These are phyloP conservation scores for Globisporangium sylvaticum DNA, from an alignment of 352 stramenopile genomes.

Conservation along the genomic window DNA sequence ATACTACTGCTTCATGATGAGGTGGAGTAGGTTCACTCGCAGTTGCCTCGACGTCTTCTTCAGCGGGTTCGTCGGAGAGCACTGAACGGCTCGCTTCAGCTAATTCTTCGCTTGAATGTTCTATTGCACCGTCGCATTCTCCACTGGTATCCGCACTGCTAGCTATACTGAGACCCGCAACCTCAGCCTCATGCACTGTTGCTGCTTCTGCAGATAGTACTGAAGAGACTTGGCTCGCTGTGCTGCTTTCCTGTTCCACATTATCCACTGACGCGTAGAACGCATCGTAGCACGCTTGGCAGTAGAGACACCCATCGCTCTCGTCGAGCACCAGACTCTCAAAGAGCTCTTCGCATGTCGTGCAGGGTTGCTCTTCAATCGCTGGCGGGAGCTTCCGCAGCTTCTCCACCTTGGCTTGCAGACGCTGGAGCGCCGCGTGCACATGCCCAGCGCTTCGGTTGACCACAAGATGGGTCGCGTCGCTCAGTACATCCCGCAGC, in stretches of 20 bases:
- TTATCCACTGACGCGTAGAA: conserved; percentile 44
- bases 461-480: conserved; percentile 21
- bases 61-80: neutral
- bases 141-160: neutral
- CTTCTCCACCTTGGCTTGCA: conserved; percentile 15
- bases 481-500: conserved; percentile 20
- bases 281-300: conserved; percentile 54
- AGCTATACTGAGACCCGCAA: neutral
- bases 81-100: neutral
- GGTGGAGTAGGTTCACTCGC: neutral
- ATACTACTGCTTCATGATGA: neutral
- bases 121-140: neutral
- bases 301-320: conserved; percentile 67
- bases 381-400: conserved; percentile 3
- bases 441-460: conserved; percentile 25
- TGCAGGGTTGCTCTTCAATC: conserved; percentile 23
- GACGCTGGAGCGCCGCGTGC: conserved; percentile 14
- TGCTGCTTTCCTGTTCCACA: neutral
- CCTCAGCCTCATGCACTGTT: too few relatives aligned
- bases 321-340: conserved; percentile 47
- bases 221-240: neutral
- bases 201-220: neutral
- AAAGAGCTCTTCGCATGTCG: conserved; percentile 39
- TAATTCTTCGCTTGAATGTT: neutral
- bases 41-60: neutral